Evolutionary conservation across 140 eudicot species (phyloP).

Genomic region (Stevia rebaudiana): DNA sequence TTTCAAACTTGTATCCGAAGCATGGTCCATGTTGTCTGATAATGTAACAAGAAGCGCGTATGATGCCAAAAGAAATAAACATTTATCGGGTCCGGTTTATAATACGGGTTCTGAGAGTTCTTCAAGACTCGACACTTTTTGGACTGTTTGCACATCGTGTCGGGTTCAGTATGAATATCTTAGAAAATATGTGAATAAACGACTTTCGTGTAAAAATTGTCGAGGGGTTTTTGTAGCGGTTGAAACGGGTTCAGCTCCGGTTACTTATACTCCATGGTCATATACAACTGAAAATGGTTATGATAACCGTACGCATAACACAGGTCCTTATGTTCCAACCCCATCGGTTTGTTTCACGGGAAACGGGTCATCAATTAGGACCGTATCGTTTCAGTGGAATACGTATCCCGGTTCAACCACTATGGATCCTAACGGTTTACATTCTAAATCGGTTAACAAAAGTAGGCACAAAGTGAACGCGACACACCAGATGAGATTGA

Average conservation of each 20-base stretch:
- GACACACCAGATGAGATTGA: conserved; percentile 25
- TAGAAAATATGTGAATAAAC: conserved; percentile 79
- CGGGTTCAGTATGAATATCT: conserved; percentile 95
- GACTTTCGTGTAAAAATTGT: conserved; percentile 92
- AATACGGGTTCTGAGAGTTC: conserved; percentile 15
- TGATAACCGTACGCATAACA: conserved; percentile 44
- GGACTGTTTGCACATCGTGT: conserved; percentile 98
- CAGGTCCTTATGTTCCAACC: conserved; percentile 36
- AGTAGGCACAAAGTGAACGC: conserved; percentile 24
- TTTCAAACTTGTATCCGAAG: conserved; percentile 76
- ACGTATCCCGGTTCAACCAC: conserved; percentile 26
- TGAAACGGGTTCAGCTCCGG: conserved; percentile 59
- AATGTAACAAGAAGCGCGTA: conserved; percentile 50
- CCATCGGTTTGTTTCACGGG: conserved; percentile 32
- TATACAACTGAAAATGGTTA: conserved; percentile 64
- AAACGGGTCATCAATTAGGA: conserved; percentile 40
- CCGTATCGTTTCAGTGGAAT: conserved; percentile 61
- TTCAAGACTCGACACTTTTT: conserved; percentile 65
- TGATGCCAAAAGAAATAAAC: conserved; percentile 60
- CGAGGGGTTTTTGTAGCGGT: conserved; percentile 75
- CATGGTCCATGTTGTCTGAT: conserved; percentile 81
- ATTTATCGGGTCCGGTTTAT: conserved; percentile 23
- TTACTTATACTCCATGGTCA: conserved; percentile 57
- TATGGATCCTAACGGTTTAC: conserved; percentile 46
- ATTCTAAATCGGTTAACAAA: conserved; percentile 30